These are phyloP conservation scores for Hymenoscyphus scutula DNA, from an alignment of 2,329 filamentous ascomycete genomes.

Conservation along the genomic window DNA sequence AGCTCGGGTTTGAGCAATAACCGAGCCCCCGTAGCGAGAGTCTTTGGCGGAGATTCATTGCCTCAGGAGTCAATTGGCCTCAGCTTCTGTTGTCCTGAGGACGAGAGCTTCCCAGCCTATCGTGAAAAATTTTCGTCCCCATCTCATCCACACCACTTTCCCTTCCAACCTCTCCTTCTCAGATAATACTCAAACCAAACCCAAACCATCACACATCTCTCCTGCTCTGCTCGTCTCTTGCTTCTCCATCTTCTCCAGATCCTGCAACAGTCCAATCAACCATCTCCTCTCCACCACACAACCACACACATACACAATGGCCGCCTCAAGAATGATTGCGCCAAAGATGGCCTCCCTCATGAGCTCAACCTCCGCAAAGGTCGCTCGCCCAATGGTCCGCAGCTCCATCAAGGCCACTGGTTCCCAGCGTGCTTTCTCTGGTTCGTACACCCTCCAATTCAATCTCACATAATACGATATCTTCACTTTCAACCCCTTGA, in stretches of 20 bases:
- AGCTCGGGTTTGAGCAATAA: constrained; percentile 12
- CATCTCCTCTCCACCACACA: constrained; percentile 20
- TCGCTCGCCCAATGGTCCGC: constrained; percentile 72
- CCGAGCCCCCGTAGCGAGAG: constrained; percentile 18
- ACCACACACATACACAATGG: constrained; percentile 62
- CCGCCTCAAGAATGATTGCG: constrained; percentile 73
- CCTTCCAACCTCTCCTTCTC: constrained; percentile 18
- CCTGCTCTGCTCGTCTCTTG: constrained; percentile 16
- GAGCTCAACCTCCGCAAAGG: constrained; percentile 60
- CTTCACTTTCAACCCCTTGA: not conserved
- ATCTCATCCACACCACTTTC: constrained; percentile 17
- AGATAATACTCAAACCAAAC: constrained; percentile 18
- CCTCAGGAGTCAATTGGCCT: constrained; percentile 6
- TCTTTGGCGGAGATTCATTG: constrained; percentile 7
- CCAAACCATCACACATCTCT: constrained; percentile 15
- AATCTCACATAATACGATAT: not conserved
- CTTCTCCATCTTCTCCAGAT: constrained; percentile 25
- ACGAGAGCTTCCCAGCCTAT: constrained; percentile 4
- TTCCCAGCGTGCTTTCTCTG: constrained; percentile 72
- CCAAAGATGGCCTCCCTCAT: constrained; percentile 75
- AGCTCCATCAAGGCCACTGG: constrained; percentile 56
- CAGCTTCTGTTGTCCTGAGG: constrained; percentile 13
- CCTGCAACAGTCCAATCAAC: constrained; percentile 17
- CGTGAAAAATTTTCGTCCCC: constrained; percentile 25
- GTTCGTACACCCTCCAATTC: constrained; percentile 49